Evolutionary conservation across 176 grass and related monocot genomes (phyloP), one percentile per base, ranked within the genome.

Genomic region (Carex scoparia): DNA sequence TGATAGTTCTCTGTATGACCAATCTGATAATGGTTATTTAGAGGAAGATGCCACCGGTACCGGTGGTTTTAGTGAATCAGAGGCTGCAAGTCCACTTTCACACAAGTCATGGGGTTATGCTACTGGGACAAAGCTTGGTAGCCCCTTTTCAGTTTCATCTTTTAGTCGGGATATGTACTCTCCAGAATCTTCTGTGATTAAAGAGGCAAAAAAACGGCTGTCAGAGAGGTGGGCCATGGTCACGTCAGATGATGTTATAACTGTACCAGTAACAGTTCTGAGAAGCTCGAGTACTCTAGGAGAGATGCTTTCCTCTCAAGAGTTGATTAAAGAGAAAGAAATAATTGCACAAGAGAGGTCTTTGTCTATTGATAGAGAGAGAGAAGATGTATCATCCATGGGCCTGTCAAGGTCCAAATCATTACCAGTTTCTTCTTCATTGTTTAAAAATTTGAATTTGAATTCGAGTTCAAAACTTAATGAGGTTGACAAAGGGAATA

Each of bases 281-380:
- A 95, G 96, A 83, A 94, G 85, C 81, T 95, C 93, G 28, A 95
- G 91, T 77, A 99, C 93, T 88, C 89, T 99, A 70, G 96, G 93
- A 62, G 93, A 99, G 81, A 95, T 99, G 90, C 93, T 99, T 87
- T 86, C 90, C 15, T 78, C 95, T 86, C 87, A 65, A 79, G 93
- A 84, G 64, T 19, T 86, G 49, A 90, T 89, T 70, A 95, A 90
- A 88, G 86, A 94, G 54, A 79, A 90, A 85, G 88, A 92, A 86
- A 54, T 88, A 15, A 38, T 88, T 18, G 37, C 54, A 79, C 87
- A 87, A 79, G 61, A 75, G 75, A 72, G 78, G 10, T 87, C 70
- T 65, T 67, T 84, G 84, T 86, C 86, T 84, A 73, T 58, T 51
- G 84, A 76, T 79, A 80, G 18, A 68, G 87, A 91, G 55, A 88